A percentile compares a stretch with the other conserved stretches of the same genome.
These are phyloP conservation scores for Lodderomyces oxycetoniae DNA, from an alignment of 1,139 yeast species.

Conservation along the genomic window DNA sequence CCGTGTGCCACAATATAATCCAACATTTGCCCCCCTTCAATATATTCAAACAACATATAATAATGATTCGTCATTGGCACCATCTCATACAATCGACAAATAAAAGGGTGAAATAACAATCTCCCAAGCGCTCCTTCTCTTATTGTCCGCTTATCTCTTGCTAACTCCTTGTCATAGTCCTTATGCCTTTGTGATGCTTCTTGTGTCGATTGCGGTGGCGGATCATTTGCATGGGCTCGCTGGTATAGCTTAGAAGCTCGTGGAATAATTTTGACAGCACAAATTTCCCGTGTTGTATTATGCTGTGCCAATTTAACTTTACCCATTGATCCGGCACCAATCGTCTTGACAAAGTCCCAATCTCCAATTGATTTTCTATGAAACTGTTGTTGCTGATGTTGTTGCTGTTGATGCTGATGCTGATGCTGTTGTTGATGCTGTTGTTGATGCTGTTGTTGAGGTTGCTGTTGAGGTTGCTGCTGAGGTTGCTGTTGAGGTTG, in stretches of 20 bases:
- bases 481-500: slow-evolving; percentile 7
- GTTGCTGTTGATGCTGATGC: slow-evolving; percentile 14
- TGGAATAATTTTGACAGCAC: slow-evolving; percentile 83
- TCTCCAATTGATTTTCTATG: slow-evolving; percentile 91
- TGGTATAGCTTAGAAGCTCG: slow-evolving; percentile 73
- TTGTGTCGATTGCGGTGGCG: slow-evolving; percentile 53
- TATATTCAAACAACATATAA: slow-evolving; percentile 95
- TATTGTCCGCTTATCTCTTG: slow-evolving; percentile 86
- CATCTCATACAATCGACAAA: slow-evolving; percentile 89
- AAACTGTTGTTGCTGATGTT: slow-evolving; percentile 43
- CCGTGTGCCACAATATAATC: slow-evolving; percentile 98
- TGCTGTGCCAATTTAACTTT: slow-evolving; percentile 93
- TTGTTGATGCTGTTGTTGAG: slow-evolving; percentile 8
- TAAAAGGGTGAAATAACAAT: slow-evolving; percentile 84
- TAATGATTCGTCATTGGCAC: slow-evolving; percentile 96
- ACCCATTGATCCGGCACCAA: slow-evolving; percentile 99
- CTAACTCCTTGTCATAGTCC: slow-evolving; percentile 79
- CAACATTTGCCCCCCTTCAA: slow-evolving; percentile 95
- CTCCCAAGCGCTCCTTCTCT: slow-evolving; percentile 95
- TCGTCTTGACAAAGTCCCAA: slow-evolving; percentile 92
- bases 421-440: slow-evolving; percentile 10
- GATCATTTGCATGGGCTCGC: slow-evolving; percentile 70
- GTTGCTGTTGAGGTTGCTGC: slow-evolving; percentile 9
- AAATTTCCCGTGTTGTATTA: slow-evolving; percentile 71
- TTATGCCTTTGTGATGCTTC: slow-evolving; percentile 62